A percentile compares a stretch with the other conserved stretches of the same genome.
phyloP scores from a whole-genome alignment of 257 asterid species.

The Perilla frutescens region DNA sequence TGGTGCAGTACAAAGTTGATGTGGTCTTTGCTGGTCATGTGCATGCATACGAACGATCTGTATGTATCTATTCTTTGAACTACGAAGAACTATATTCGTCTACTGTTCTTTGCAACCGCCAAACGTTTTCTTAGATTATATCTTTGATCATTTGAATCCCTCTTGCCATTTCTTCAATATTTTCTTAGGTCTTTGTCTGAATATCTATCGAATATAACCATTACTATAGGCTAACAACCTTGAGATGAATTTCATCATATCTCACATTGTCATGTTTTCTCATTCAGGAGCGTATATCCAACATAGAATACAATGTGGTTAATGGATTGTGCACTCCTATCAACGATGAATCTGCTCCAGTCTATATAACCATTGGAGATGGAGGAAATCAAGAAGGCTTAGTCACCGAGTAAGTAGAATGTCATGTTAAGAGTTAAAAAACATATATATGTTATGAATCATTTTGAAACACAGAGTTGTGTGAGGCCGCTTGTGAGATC shows the following conservation, averaged over 20 bases:
- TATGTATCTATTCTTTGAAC: constrained; percentile 32
- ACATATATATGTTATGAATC: background rate
- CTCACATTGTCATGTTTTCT: background rate
- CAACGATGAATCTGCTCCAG: constrained; percentile 58
- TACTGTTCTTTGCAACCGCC: too few species aligned
- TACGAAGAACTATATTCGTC: too few species aligned
- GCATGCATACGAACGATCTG: constrained; percentile 90
- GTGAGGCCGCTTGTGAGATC: too few species aligned
- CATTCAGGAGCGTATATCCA: constrained; percentile 62
- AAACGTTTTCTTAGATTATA: background rate
- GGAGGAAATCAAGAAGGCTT: constrained; percentile 75
- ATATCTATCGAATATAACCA: background rate
- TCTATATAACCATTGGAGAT: constrained; percentile 68
- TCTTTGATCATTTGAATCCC: background rate
- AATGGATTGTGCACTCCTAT: constrained; percentile 63
- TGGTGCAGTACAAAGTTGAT: constrained; percentile 83
- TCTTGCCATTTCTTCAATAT: background rate
- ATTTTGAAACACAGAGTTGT: background rate
- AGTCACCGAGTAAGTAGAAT: constrained; percentile 48
- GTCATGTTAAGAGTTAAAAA: background rate
- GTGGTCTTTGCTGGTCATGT: constrained; percentile 92
- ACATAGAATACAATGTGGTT: constrained; percentile 59
- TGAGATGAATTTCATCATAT: background rate
- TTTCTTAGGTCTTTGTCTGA: background rate
- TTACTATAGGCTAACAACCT: background rate